Conservation (phyloP, 768 basidiomycete species). For the Amanita pallidorosea region DNA sequence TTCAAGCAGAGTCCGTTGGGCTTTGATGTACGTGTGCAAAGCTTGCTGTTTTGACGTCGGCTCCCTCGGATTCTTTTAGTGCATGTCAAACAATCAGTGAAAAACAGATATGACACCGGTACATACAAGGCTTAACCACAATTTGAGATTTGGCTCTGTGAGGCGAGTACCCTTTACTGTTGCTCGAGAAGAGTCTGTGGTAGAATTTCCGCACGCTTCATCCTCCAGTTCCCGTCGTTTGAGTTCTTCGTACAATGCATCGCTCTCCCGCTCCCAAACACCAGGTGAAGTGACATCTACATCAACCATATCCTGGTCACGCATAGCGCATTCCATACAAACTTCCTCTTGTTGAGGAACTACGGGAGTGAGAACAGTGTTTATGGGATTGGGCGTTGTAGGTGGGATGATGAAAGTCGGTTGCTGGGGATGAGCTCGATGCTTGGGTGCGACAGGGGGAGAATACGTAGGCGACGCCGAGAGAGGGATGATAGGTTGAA, state of each 20-base stretch:
- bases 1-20: slow-evolving; percentile 72
- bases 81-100: slow-evolving; percentile 8
- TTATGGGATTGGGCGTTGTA: slow-evolving; percentile 42
- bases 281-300: slow-evolving; percentile 81
- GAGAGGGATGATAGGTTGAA: slow-evolving; percentile 43
- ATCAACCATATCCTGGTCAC: slow-evolving; percentile 96
- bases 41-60: slow-evolving; percentile 79
- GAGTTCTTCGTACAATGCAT: slow-evolving; percentile 71
- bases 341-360: slow-evolving; percentile 69
- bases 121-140: slow-evolving; percentile 74
- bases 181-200: slow-evolving; percentile 47
- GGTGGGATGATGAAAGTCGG: slow-evolving; percentile 65
- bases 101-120: slow-evolving; percentile 1
- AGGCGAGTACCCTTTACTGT: slow-evolving; percentile 56
- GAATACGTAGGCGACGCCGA: slow-evolving; percentile 49
- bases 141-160: slow-evolving; percentile 67
- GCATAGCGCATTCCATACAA: slow-evolving; percentile 96
- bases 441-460: slow-evolving; percentile 56
- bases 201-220: slow-evolving; percentile 37
- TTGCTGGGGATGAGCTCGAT: slow-evolving; percentile 61
- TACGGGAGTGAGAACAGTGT: slow-evolving; percentile 46
- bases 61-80: slow-evolving; percentile 75
- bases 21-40: slow-evolving; percentile 69
- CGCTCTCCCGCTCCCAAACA: slow-evolving; percentile 88
- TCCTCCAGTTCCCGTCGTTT: slow-evolving; percentile 64